phyloP scores from a whole-genome alignment of 495 filamentous ascomycete species.

The Podospora pseudopauciseta region DNA sequence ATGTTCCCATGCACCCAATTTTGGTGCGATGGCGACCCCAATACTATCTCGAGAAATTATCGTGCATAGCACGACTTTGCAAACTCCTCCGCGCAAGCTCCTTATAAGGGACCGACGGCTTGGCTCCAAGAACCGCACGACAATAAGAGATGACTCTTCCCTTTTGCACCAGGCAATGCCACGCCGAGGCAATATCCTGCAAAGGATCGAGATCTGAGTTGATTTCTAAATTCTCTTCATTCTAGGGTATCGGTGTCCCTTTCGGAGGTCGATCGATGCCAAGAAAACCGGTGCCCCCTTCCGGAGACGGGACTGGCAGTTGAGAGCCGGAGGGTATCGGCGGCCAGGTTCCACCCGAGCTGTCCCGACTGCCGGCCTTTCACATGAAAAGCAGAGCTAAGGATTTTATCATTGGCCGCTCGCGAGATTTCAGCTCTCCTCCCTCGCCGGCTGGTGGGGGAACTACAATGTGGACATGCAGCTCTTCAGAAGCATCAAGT shows the following conservation, averaged over 20 bases:
- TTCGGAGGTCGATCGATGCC: neutral
- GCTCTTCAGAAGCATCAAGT: neutral
- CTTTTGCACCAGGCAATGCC: neutral
- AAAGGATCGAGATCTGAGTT: conserved; percentile 3
- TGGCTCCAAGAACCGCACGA: conserved; percentile 2
- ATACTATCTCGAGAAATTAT: conserved; percentile 8
- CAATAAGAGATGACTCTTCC: neutral
- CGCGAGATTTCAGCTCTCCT: neutral
- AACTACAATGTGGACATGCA: neutral
- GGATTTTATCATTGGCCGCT: neutral
- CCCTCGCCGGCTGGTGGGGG: neutral
- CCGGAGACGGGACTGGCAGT: neutral
- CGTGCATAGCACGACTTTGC: conserved; percentile 8
- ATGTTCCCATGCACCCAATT: conserved; percentile 12
- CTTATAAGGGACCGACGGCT: neutral
- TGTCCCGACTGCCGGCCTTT: neutral
- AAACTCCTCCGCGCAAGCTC: neutral
- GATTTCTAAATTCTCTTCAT: neutral
- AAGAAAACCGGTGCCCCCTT: neutral
- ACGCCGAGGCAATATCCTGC: neutral
- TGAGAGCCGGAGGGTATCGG: neutral
- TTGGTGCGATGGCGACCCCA: neutral
- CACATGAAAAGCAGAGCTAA: neutral
- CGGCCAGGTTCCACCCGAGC: neutral
- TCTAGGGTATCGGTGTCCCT: neutral